Evolutionary conservation across 441 rosid genomes (phyloP), one percentile per base, ranked within the genome.

Genomic region (Viola pubescens): DNA sequence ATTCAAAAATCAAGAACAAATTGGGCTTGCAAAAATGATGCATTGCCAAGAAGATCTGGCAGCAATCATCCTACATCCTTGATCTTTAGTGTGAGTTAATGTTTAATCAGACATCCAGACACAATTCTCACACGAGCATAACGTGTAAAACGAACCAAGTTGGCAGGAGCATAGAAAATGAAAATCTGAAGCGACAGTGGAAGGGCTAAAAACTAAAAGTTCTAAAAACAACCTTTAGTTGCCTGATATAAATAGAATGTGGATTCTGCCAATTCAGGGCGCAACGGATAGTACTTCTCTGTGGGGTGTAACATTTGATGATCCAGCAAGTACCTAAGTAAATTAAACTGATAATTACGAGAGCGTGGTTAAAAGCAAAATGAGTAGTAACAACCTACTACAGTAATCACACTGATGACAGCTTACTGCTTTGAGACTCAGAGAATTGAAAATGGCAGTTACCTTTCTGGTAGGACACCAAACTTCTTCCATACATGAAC

Each of bases 201-300:
- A 7, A 37, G 39, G 16, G 14, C 2, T 43, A 40, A 45, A 13
- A 62, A 5, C 16, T 16, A n/a, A 55, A 43, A 37, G 8, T 13
- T n/a, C 26, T 6, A 42, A 26, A 37, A 26, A 51, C 3, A 60
- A 44, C 98, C 98, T 88, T 87, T 86, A 37, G 98, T 91, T 42
- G 98, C 98, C 67, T 91, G 98, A 77, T 91, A 91, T 56, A 91
- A 71, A 80, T 91, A 91, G 76, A 91, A 91, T 45, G 98, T 91
- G 70, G 98, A 91, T 53, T 91, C 98, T 9, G 98, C 98, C 59
- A 88, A 77, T 75, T 91, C 98, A 38, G 98, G 98, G 56, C 95
- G 95, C 62, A 91, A 68, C 52, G 98, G 98, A 80, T 91, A 91
- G 71, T 91, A 91, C 75, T 78, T 88, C 77, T 88, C 96, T 10